phyloP scores from a whole-genome alignment of 768 basidiomycete genomes.

The Tylopilus balloui region DNA sequence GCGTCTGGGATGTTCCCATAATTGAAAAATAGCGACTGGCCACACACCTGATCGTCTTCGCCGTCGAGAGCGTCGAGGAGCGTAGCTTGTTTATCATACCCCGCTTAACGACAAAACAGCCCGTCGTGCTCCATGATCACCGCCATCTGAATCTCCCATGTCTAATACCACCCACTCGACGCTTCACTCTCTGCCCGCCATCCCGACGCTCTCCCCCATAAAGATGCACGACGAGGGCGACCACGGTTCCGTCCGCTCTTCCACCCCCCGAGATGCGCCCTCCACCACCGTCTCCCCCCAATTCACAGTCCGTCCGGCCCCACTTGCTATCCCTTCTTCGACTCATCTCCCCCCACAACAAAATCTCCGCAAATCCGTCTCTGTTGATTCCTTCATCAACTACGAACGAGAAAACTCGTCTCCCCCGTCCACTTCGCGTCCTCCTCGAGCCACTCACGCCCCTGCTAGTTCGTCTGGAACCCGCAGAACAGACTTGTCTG shows the following conservation, averaged over 20 bases:
- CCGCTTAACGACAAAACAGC: slow-evolving; percentile 4
- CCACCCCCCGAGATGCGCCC: slow-evolving; percentile 37
- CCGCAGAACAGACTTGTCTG: slow-evolving; percentile 26
- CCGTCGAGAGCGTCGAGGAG: slow-evolving; percentile 5
- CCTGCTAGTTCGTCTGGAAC: slow-evolving; percentile 34
- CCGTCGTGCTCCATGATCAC: slow-evolving; percentile 11
- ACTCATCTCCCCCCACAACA: slow-evolving; percentile 25
- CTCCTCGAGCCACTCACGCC: slow-evolving; percentile 37
- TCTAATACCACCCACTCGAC: slow-evolving; percentile 13
- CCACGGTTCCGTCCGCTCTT: slow-evolving; percentile 20
- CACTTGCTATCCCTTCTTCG: slow-evolving; percentile 10
- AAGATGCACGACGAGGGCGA: slow-evolving; percentile 36
- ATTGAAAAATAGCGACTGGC: slow-evolving; percentile 13
- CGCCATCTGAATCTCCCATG: slow-evolving; percentile 20
- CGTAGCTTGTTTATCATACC: slow-evolving; percentile 1
- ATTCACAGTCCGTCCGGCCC: slow-evolving; percentile 9
- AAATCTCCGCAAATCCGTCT: slow-evolving; percentile 65
- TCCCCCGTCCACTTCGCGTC: slow-evolving; percentile 30
- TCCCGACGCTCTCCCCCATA: slow-evolving; percentile 44
- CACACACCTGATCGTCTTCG: slow-evolving; percentile 2
- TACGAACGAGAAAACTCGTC: slow-evolving; percentile 37
- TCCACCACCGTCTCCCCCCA: slow-evolving; percentile 36
- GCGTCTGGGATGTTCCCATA: slow-evolving; percentile 22
- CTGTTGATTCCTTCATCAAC: slow-evolving; percentile 69
- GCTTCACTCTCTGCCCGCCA: slow-evolving; percentile 30